Evolutionary conservation across 257 asterid genomes (phyloP).

Genomic region (Coffea eugenioides): DNA sequence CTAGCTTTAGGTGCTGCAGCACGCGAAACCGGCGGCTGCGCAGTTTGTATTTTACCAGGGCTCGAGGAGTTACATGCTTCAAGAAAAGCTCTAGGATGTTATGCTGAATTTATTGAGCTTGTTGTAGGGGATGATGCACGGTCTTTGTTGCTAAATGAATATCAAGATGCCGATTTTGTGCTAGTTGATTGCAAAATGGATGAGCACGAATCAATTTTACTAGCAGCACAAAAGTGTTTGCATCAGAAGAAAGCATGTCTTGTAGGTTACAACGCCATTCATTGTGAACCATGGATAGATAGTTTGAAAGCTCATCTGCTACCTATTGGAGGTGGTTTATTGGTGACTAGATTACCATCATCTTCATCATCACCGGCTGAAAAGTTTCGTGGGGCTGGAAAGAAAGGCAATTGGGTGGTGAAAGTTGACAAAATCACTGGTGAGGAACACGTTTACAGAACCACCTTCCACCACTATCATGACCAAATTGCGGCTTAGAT

Average conservation of each 20-base stretch:
- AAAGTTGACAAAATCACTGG: slow-evolving; percentile 10
- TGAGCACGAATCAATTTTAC: slow-evolving; percentile 3
- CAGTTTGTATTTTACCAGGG: slow-evolving; percentile 19
- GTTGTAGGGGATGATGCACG: slow-evolving; percentile 19
- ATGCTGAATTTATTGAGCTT: slow-evolving; percentile 16
- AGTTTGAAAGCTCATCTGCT: slow-evolving; percentile 22
- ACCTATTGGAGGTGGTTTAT: slow-evolving; percentile 28
- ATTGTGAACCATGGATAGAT: slow-evolving; percentile 1
- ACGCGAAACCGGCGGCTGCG: slow-evolving; percentile 22
- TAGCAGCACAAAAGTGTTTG: slow-evolving; percentile 11
- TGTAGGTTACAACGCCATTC: slow-evolving; percentile 26
- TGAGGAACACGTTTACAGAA: slow-evolving; percentile 20
- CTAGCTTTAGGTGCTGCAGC: slow-evolving; percentile 29
- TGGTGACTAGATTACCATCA: slow-evolving; percentile 12
- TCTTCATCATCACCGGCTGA: background rate
- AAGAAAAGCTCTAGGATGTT: background rate
- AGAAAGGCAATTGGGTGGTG: slow-evolving; percentile 13
- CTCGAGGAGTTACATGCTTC: slow-evolving; percentile 19
- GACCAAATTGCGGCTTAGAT: background rate
- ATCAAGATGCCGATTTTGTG: slow-evolving; percentile 26
- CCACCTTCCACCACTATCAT: background rate
- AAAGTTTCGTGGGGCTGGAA: background rate
- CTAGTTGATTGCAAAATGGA: slow-evolving; percentile 27
- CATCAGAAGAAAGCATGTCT: slow-evolving; percentile 5
- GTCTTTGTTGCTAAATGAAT: slow-evolving; percentile 12